Conservation (phyloP, 2,329 filamentous ascomycete species). For the Fusarium sp. region DNA sequence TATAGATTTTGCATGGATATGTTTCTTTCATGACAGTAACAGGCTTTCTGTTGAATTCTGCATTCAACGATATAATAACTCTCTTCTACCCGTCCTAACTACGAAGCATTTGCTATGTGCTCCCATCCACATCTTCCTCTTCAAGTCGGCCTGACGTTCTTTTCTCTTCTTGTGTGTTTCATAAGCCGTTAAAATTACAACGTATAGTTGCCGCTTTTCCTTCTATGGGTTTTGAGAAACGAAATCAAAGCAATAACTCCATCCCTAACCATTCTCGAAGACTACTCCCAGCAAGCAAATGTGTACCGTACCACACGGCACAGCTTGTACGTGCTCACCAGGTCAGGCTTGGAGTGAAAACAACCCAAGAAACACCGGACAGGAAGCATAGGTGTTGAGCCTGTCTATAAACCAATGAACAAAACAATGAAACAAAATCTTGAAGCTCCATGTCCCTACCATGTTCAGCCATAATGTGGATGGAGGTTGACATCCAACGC, state of each 20-base stretch:
- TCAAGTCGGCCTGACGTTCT: slow-evolving; percentile 26
- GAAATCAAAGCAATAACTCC: slow-evolving; percentile 41
- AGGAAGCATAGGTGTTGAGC: slow-evolving; percentile 29
- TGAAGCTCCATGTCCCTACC: slow-evolving; percentile 40
- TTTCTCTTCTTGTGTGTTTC: slow-evolving; percentile 40
- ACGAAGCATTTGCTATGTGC: slow-evolving; percentile 36
- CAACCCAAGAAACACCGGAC: slow-evolving; percentile 45
- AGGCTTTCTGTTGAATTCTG: slow-evolving; percentile 11
- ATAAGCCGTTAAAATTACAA: slow-evolving; percentile 50
- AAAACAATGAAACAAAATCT: slow-evolving; percentile 38
- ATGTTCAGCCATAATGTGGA: slow-evolving; percentile 46
- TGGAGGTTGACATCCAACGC: slow-evolving; percentile 50
- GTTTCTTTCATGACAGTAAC: slow-evolving; percentile 2
- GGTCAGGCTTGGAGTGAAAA: slow-evolving; percentile 20
- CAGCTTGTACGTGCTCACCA: slow-evolving; percentile 1
- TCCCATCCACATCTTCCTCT: slow-evolving; percentile 35
- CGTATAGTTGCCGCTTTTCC: slow-evolving; percentile 46
- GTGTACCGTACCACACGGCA: slow-evolving; percentile 6
- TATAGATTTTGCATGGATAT: slow-evolving; percentile 29
- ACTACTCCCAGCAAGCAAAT: slow-evolving; percentile 14
- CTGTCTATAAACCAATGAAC: slow-evolving; percentile 45
- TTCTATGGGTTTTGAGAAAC: slow-evolving; percentile 45
- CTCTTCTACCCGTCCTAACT: slow-evolving; percentile 19
- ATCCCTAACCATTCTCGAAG: slow-evolving; percentile 22
- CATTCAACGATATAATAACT: slow-evolving; percentile 23